A percentile compares a stretch with the other conserved stretches of the same genome.
Evolutionary conservation across 2,329 filamentous ascomycete genomes (phyloP).

Genomic region (Alternaria longipes): DNA sequence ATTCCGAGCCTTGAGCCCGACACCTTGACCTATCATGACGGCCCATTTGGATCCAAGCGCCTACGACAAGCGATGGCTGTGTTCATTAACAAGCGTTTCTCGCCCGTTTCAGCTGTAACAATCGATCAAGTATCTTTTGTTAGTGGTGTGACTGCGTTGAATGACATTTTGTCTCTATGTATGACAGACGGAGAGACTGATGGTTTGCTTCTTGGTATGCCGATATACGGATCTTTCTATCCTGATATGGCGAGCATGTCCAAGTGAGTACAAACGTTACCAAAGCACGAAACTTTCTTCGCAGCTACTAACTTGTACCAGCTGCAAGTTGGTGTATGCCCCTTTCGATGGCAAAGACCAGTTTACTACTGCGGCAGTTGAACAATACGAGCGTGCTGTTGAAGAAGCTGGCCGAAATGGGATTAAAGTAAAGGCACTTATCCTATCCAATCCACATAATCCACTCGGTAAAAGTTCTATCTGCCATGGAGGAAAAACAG

Average conservation of each 20-base stretch:
- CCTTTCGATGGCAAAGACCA: slow-evolving; percentile 6
- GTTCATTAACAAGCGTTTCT: slow-evolving; percentile 13
- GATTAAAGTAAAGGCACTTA: slow-evolving; percentile 53
- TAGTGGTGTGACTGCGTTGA: slow-evolving; percentile 12
- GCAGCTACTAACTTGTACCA: background rate
- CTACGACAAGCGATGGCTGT: slow-evolving; percentile 11
- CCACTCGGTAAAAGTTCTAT: slow-evolving; percentile 53
- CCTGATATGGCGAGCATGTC: slow-evolving; percentile 17
- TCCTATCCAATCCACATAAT: slow-evolving; percentile 64
- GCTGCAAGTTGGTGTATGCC: slow-evolving; percentile 13
- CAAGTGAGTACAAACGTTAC: background rate
- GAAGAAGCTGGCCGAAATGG: slow-evolving; percentile 44
- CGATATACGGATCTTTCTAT: slow-evolving; percentile 14
- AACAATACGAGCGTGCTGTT: slow-evolving; percentile 52
- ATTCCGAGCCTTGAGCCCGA: background rate
- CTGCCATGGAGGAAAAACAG: background rate
- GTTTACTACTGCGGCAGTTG: slow-evolving; percentile 25
- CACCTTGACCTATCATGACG: slow-evolving; percentile 15
- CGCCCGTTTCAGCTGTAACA: slow-evolving; percentile 3
- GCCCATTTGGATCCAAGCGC: slow-evolving; percentile 11
- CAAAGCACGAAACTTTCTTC: background rate
- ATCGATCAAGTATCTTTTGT: slow-evolving; percentile 11
- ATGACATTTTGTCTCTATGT: slow-evolving; percentile 14
- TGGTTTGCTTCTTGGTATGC: slow-evolving; percentile 17
- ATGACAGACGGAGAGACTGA: slow-evolving; percentile 12